phyloP scores from a whole-genome alignment of 768 basidiomycete genomes.

The Russula emetica region DNA sequence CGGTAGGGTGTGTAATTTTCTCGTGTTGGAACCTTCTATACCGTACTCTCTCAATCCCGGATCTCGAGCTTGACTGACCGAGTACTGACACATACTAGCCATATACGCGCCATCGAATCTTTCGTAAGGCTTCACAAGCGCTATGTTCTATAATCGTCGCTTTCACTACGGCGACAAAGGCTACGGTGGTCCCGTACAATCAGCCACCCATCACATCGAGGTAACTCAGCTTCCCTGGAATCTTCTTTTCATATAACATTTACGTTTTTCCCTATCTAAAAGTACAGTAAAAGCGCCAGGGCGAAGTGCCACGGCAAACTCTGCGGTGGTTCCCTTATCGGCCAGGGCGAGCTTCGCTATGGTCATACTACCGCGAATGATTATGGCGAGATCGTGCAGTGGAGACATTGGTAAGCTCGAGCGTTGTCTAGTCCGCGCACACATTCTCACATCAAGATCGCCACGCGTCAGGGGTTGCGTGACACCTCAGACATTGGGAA shows the following conservation, averaged over 20 bases:
- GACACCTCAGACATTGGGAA: constrained; percentile 19
- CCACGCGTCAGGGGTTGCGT: constrained; percentile 23
- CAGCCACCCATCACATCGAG: constrained; percentile 18
- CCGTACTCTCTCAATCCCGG: not conserved
- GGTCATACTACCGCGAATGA: constrained; percentile 45
- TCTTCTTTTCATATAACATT: not conserved
- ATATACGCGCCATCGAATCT: not conserved
- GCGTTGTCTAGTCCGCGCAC: not conserved
- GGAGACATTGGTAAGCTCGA: constrained; percentile 66
- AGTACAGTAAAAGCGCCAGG: constrained; percentile 71
- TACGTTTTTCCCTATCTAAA: constrained; percentile 7
- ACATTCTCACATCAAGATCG: constrained; percentile 8
- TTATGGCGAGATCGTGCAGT: constrained; percentile 62
- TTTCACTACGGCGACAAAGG: not conserved
- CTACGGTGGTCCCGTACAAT: not conserved
- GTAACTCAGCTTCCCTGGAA: constrained; percentile 1
- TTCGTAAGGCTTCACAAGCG: not conserved
- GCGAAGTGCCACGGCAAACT: constrained; percentile 65
- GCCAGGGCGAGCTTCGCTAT: constrained; percentile 60
- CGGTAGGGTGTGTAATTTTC: not conserved
- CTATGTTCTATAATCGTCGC: not conserved
- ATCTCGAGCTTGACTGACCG: not conserved
- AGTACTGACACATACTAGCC: not conserved
- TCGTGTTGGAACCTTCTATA: not conserved
- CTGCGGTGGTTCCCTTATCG: constrained; percentile 52